A percentile compares a stretch with the other conserved stretches of the same genome.
Conservation (phyloP, 441 rosid species). For the Daphne laureola region DNA sequence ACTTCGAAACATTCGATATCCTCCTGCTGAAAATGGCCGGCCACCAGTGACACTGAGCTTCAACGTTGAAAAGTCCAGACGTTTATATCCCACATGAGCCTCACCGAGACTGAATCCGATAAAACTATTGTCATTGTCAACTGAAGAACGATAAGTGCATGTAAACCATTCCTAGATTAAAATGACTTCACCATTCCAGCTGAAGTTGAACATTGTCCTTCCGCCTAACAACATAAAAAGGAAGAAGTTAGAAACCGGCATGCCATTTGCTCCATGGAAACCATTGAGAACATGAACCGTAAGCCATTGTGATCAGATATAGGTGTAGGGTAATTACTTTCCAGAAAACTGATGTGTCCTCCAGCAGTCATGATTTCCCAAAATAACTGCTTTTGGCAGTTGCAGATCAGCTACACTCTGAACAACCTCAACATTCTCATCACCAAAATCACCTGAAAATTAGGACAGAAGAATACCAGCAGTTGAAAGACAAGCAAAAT, state of each 20-base stretch:
- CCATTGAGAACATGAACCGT: background rate
- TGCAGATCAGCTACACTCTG: conserved; percentile 53
- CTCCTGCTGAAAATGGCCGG: conserved; percentile 88
- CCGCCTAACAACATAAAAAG: conserved; percentile 31
- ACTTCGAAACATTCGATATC: conserved; percentile 43
- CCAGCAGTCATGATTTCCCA: conserved; percentile 96
- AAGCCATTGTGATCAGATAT: background rate
- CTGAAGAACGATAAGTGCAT: background rate
- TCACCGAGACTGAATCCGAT: conserved; percentile 61
- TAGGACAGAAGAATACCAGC: background rate
- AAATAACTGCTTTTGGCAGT: conserved; percentile 69
- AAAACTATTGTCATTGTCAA: conserved; percentile 11
- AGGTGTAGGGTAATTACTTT: conserved; percentile 36
- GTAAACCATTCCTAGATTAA: conserved; percentile 11
- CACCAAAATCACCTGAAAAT: conserved; percentile 81
- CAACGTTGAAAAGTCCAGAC: conserved; percentile 52
- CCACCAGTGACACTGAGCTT: conserved; percentile 87
- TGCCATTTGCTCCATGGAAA: background rate
- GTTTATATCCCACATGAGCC: conserved; percentile 70
- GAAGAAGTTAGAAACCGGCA: conserved; percentile 12
- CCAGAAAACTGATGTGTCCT: conserved; percentile 43
- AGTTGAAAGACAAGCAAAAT: background rate
- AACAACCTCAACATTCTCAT: conserved; percentile 67
- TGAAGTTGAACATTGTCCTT: conserved; percentile 66
- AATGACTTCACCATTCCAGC: conserved; percentile 66